Base-by-base conservation (phyloP, 495 filamentous ascomycete genomes). In the Glarea lozoyensis region DNA sequence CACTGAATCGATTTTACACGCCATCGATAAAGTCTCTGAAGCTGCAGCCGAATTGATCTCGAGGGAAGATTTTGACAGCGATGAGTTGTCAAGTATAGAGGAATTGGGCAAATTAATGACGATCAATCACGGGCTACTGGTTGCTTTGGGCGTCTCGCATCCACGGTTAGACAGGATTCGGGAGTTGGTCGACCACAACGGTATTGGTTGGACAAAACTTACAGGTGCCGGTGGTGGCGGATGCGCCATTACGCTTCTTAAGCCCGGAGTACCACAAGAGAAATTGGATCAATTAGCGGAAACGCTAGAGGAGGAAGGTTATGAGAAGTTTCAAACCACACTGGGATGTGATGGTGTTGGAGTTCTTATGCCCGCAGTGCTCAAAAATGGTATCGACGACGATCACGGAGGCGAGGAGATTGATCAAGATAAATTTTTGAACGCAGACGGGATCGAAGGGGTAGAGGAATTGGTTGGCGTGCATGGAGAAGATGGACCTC, bases 201-300 rank as follows among this genome's bases (percentile, higher is more conserved):
- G 85, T n/a, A 82, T 94, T 42, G 92, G 92, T 23, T 96, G 88
- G 87, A 93, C 92, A 4, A 98, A 98, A 58, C 73, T 98, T 36
- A 98, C 92, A 1, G 92, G 92, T 43, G 92, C 89, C 4, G 92
- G 92, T 10, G 92, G 90, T 3, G 92, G 92, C 29, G 92, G 92
- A 1, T 95, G 92, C 60, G 88, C 88, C 1, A 96, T 98, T 53
- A 92, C 89, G 2, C 63, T 98, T 4, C 67, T 97, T 29, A 84
- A 80, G 44, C 86, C 88, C 0, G 62, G 47, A 19, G 60, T 70
- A 4, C 45, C 67, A 1, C 30, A 48, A 22, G 66, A 76, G 34
- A 74, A 64, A 42, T 50, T 86, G 36, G 56, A 69, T 17, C 60
- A 68, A 2, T 68, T 98, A 16, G 75, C 90, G 54, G 42, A 59